phyloP scores from a whole-genome alignment of 2,329 filamentous ascomycete genomes.

The Camptophora hylomeconis region DNA sequence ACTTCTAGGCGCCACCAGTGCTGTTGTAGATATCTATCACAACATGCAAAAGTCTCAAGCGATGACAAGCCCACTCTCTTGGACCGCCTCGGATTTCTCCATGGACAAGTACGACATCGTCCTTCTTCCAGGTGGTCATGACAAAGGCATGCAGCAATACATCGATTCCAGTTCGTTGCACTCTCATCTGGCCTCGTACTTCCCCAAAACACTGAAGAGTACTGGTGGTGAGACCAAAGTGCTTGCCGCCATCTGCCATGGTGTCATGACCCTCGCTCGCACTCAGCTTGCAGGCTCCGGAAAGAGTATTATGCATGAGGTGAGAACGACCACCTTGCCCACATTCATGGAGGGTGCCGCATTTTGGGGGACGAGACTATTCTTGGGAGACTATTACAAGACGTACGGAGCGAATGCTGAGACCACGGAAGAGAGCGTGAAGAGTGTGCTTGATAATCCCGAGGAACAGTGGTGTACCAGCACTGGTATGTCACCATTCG shows the following conservation, averaged over 20 bases:
- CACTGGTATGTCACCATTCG: no score
- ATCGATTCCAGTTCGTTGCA: conserved; percentile 37
- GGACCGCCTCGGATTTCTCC: conserved; percentile 32
- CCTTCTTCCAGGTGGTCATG: conserved; percentile 41
- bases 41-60: conserved; percentile 31
- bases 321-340: conserved; percentile 37
- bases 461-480: conserved; percentile 21
- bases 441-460: conserved; percentile 30
- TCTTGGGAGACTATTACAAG: conserved; percentile 45
- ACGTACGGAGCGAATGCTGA: conserved; percentile 40
- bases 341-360: conserved; percentile 36
- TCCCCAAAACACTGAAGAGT: conserved; percentile 34
- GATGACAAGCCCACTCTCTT: conserved; percentile 32
- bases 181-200: conserved; percentile 32
- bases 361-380: conserved; percentile 36
- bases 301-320: conserved; percentile 35
- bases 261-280: conserved; percentile 38
- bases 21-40: conserved; percentile 27
- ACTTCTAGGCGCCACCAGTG: conserved; percentile 29
- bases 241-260: conserved; percentile 40
- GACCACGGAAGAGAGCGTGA: conserved; percentile 35
- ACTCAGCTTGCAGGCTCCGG: conserved; percentile 29
- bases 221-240: conserved; percentile 28
- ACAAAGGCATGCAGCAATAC: conserved; percentile 38
- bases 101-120: conserved; percentile 36